phyloP scores from a whole-genome alignment of 768 basidiomycete species.

The Rubroboletus pulcherrimus region DNA sequence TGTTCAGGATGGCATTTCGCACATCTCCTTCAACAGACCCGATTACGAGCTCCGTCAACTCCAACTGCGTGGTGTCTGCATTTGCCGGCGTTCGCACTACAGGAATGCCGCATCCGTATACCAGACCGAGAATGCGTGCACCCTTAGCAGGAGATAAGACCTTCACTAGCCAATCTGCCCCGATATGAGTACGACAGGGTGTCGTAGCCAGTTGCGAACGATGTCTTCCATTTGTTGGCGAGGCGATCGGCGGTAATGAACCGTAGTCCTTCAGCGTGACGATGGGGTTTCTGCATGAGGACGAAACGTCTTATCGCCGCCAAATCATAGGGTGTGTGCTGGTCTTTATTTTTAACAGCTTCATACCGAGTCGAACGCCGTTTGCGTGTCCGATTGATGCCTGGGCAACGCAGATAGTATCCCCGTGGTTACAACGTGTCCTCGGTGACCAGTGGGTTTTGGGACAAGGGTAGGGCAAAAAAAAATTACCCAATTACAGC shows the following conservation, averaged over 20 bases:
- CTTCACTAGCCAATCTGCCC: neutral
- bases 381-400: neutral
- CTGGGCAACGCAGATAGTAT: neutral
- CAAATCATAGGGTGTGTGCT: neutral
- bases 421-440: neutral
- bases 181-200: slow-evolving; percentile 1
- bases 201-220: slow-evolving; percentile 1
- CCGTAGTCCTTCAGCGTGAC: neutral
- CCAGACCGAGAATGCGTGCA: slow-evolving; percentile 5
- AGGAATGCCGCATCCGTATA: slow-evolving; percentile 10
- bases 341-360: neutral
- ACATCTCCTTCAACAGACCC: neutral
- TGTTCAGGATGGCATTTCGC: neutral
- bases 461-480: neutral
- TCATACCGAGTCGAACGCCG: slow-evolving; percentile 2
- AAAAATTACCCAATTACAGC: too few relatives aligned
- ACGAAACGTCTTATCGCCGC: slow-evolving; percentile 7
- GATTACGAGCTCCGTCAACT: neutral
- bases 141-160: neutral
- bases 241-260: slow-evolving; percentile 23
- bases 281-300: neutral
- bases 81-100: neutral
- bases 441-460: slow-evolving; percentile 1
- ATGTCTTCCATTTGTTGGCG: slow-evolving; percentile 10
- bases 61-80: slow-evolving; percentile 7